Base-by-base conservation (phyloP, 2,329 filamentous ascomycete species). In the Neophaeococcomyces mojaviensis region DNA sequence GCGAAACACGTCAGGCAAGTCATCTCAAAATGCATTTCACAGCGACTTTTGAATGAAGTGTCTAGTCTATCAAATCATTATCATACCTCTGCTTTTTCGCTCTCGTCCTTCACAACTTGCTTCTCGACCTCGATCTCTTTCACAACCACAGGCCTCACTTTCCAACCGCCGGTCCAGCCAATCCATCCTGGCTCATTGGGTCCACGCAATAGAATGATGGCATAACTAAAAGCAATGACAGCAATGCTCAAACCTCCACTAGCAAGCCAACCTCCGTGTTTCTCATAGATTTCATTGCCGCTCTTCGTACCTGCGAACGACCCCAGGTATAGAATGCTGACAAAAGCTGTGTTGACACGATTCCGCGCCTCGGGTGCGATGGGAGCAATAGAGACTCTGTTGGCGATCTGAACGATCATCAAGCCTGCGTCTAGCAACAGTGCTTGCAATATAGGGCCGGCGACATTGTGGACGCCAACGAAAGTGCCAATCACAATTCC, bases 341-440 rank as follows among this genome's bases (percentile, higher is more conserved):
- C 89, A 57, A 87, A 90, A 1, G 81, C 83, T 0, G 86, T 88
- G 59, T 90, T 92, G 18, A 89, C 74, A 3, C 86, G 67, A 63
- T 88, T 92, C 3, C 83, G 67, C 0, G 81, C 79, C 49, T 78
- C 79, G 0, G 84, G 79, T 42, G 83, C 81, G n/a, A 89, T 78
- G 1, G 69, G 66, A 56, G 86, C 89, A 16, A 90, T 84, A 2
- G 77, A 72, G 1, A 74, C 72, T 0, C 86, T 68, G 55, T 88
- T 88, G 1, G 82, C 82, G 28, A 88, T 83, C 60, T 88, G 83
- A 1, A 78, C 71, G 0, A 79, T 83, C 63, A 88, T 84, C 49
- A 81, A 71, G 0, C 84, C 85, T 22, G 86, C 71, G 55, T 92
- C 86, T 50, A 81, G 73, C 1, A 81, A 63, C 4, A 85, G 71